These are phyloP conservation scores for Zasmidium cellare DNA, from an alignment of 2,329 filamentous ascomycete species.

Conservation along the genomic window DNA sequence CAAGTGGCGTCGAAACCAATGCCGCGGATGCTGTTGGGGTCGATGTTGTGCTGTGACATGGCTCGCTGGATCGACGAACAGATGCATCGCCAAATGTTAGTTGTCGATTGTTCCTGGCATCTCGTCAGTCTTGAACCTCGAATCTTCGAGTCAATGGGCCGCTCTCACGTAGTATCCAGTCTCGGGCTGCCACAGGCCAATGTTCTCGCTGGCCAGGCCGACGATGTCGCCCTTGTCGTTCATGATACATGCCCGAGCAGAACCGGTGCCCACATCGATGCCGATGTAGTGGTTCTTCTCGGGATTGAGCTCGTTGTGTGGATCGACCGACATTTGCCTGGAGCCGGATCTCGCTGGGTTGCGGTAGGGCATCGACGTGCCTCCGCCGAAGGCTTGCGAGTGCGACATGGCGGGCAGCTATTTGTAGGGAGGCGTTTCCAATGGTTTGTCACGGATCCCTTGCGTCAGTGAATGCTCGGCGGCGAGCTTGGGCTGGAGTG, in stretches of 20 bases:
- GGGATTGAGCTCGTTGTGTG: slow-evolving; percentile 58
- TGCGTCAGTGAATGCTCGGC: neutral
- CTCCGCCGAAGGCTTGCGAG: neutral
- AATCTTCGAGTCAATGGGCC: neutral
- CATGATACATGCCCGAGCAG: slow-evolving; percentile 93
- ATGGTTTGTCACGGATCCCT: slow-evolving; percentile 8
- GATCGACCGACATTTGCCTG: slow-evolving; percentile 50
- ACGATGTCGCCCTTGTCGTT: slow-evolving; percentile 87
- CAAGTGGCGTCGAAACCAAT: slow-evolving; percentile 99
- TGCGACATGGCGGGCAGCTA: slow-evolving; percentile 11
- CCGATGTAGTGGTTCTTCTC: slow-evolving; percentile 70
- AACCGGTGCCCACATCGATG: slow-evolving; percentile 95
- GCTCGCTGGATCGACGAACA: slow-evolving; percentile 83
- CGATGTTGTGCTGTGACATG: slow-evolving; percentile 76
- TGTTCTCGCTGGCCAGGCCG: slow-evolving; percentile 54
- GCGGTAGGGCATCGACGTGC: slow-evolving; percentile 31
- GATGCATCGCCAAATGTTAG: slow-evolving; percentile 94
- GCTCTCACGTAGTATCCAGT: slow-evolving; percentile 54
- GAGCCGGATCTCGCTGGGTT: slow-evolving; percentile 40
- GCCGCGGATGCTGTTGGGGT: slow-evolving; percentile 74
- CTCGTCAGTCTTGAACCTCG: neutral
- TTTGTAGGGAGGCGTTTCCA: neutral
- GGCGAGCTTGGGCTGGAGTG: neutral
- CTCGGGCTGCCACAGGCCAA: slow-evolving; percentile 55
- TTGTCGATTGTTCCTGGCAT: slow-evolving; percentile 88